Evolutionary conservation across 257 asterid genomes (phyloP).

Genomic region (Orobanche coerulescens): DNA sequence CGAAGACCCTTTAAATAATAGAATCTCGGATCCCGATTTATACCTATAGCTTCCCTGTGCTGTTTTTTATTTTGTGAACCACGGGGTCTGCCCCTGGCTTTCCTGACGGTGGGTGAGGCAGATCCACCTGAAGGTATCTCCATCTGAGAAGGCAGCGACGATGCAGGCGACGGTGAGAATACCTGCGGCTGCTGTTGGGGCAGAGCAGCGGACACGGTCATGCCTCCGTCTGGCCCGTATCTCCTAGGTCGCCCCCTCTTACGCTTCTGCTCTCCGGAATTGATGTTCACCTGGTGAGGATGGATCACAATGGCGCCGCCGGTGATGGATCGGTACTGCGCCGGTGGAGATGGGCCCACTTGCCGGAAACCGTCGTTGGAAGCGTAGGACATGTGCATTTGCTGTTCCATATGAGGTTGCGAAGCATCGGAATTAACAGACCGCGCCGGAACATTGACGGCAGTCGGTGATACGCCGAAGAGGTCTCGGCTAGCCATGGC

Average conservation of each 20-base stretch:
- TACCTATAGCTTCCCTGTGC: slow-evolving; percentile 33
- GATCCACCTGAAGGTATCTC: slow-evolving; percentile 23
- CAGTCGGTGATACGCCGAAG: slow-evolving; percentile 11
- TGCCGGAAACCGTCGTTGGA: slow-evolving; percentile 19
- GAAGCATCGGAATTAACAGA: slow-evolving; percentile 19
- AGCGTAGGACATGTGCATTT: slow-evolving; percentile 22
- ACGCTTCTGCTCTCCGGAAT: slow-evolving; percentile 27
- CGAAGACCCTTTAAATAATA: slow-evolving; percentile 7
- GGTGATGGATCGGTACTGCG: slow-evolving; percentile 19
- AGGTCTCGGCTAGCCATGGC: slow-evolving; percentile 24
- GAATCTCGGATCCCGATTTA: neutral
- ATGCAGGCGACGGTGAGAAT: slow-evolving; percentile 32
- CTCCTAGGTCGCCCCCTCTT: slow-evolving; percentile 50
- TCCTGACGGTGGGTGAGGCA: slow-evolving; percentile 28
- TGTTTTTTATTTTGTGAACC: slow-evolving; percentile 38
- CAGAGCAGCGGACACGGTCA: slow-evolving; percentile 15
- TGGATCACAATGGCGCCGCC: slow-evolving; percentile 5
- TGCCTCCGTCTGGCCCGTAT: slow-evolving; percentile 35
- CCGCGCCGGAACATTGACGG: slow-evolving; percentile 9
- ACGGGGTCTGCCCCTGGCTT: slow-evolving; percentile 49
- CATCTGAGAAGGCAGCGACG: slow-evolving; percentile 17
- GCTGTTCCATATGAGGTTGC: slow-evolving; percentile 27
- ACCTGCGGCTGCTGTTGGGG: slow-evolving; percentile 16
- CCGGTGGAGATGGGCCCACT: slow-evolving; percentile 22
- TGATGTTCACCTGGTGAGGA: slow-evolving; percentile 5